Base-by-base conservation (phyloP, 225 moss, liverwort and hornwort genomes). In the Lunularia cruciata region DNA sequence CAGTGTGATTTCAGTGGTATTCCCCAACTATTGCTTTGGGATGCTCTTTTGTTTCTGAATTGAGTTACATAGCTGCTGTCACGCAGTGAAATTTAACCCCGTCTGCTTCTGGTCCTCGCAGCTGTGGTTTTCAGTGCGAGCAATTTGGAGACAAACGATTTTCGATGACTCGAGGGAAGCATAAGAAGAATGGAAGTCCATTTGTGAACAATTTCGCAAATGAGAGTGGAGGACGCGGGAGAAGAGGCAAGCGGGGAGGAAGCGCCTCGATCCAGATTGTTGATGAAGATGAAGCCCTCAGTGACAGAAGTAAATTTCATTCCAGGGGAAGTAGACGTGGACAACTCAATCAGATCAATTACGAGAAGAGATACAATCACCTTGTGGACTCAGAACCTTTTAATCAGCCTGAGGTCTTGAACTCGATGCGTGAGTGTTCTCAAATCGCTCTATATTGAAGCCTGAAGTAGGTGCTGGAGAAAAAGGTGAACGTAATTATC, bases 291-390 rank as follows among this genome's bases (percentile, higher is more conserved):
- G 53, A 19, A 34, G 28, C 20, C 30, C 35, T 5, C n/a, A n/a
- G n/a, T n/a, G n/a, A n/a, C 36, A 35, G 52, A 53, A 23, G 67
- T 65, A 65, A 47, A 13, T 33, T 65, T 32, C 47, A 30, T n/a
- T 4, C 33, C 19, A 34, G 30, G 4, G 63, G 69, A 57, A 73
- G 57, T 46, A 73, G 69, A 56, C 42, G 47, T 16, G 27, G 45
- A 42, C 59, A 61, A 32, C 14, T 67, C 11, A 54, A 30, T 22
- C 62, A 27, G 35, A 36, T 42, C 28, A 70, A 73, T 60, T 78
- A 78, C 64, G 53, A 47, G 23, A 73, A 63, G 57, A 68, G 78
- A 78, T 78, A 78, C 63, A 73, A 73, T 18, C 43, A 64, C 40
- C 78, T 78, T 53, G 28, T 73, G 4, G n/a, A 46, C 3, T 43